Evolutionary conservation across 441 rosid genomes (phyloP).

Genomic region (Lagerstroemia fauriei): DNA sequence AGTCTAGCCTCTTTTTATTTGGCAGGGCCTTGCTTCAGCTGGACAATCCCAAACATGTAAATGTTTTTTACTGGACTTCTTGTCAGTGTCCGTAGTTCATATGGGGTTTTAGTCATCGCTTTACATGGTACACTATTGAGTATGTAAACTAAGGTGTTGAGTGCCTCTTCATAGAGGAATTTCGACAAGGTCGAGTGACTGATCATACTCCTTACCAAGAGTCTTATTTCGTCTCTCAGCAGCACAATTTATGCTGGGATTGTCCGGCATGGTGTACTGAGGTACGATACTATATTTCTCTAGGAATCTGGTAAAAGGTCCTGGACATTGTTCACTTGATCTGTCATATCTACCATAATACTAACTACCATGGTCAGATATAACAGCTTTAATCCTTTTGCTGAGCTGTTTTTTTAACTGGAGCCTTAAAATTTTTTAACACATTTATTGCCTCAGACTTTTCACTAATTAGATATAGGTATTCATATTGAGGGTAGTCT

Average conservation of each 20-base stretch:
- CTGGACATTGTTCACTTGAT: no score
- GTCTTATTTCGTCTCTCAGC: background rate
- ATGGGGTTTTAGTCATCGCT: background rate
- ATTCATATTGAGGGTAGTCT: background rate
- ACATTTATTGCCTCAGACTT: background rate
- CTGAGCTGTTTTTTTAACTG: no score
- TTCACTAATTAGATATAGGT: background rate
- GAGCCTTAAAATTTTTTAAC: background rate
- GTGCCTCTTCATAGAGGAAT: background rate
- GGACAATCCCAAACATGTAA: conserved; percentile 16
- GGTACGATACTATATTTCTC: no score
- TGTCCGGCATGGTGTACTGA: background rate
- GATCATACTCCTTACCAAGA: background rate
- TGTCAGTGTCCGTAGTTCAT: background rate
- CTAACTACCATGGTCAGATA: no score
- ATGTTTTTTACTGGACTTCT: background rate
- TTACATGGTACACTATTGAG: conserved; percentile 10
- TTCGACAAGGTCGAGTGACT: background rate
- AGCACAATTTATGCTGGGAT: background rate
- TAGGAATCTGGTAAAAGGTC: no score
- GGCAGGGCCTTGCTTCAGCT: background rate
- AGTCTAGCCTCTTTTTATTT: background rate
- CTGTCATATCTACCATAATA: no score
- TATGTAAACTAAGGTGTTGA: background rate
- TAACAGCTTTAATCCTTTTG: no score